Percentiles rank a stretch among this genome's conserved stretches.
Conservation (phyloP, 345 rosid species). For the Eucalyptus guilfoylei region DNA sequence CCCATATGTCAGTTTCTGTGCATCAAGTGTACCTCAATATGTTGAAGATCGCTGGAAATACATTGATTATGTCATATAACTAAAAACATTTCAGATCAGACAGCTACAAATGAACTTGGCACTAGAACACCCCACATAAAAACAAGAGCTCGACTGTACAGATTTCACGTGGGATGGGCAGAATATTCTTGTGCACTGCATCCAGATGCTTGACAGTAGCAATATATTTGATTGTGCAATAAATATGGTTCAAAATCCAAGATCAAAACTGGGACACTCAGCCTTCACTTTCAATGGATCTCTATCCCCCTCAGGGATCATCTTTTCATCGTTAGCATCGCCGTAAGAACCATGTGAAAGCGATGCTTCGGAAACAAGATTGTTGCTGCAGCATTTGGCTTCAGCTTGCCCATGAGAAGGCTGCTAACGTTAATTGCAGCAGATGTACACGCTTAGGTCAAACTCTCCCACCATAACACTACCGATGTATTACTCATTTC, state of each 20-base stretch:
- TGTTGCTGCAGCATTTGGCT: background rate
- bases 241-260: constrained; percentile 25
- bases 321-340: background rate
- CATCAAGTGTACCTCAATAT: background rate
- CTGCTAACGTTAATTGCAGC: background rate
- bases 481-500: background rate
- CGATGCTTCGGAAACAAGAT: background rate
- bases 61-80: background rate
- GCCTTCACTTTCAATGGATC: background rate
- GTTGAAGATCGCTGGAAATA: background rate
- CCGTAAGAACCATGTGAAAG: background rate
- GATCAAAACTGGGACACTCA: constrained; percentile 39
- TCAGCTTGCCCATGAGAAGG: background rate
- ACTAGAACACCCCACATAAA: background rate
- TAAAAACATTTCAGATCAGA: background rate
- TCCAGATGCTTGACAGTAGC: background rate
- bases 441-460: background rate
- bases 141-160: background rate
- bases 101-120: background rate
- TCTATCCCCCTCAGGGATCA: background rate
- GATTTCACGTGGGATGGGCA: background rate
- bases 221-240: background rate
- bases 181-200: background rate
- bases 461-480: background rate
- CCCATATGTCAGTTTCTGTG: background rate